Percentiles rank a stretch among this genome's conserved stretches.
Evolutionary conservation across 2,329 filamentous ascomycete genomes (phyloP).

Genomic region (Claviceps spartinae): DNA sequence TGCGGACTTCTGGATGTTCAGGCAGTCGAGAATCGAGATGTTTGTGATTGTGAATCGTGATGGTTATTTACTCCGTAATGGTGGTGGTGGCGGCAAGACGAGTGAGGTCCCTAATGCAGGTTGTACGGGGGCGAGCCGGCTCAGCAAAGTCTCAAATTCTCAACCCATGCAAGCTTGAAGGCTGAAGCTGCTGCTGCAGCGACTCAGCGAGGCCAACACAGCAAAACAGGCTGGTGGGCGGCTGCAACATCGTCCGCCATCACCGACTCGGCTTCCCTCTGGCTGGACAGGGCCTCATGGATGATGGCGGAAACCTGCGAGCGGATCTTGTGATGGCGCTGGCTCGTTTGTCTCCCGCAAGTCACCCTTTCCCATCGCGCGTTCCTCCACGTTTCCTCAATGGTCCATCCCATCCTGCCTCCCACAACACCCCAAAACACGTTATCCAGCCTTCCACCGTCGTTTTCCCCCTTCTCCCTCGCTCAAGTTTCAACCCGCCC

Average conservation of each 20-base stretch:
- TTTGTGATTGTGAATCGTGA: too few species aligned
- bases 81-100: too few species aligned
- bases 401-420: background rate
- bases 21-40: too few species aligned
- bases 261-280: constrained; percentile 6
- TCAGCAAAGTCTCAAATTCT: too few species aligned
- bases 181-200: too few species aligned
- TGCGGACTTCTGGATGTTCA: too few species aligned
- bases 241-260: constrained; percentile 11
- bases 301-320: background rate
- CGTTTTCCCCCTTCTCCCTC: background rate
- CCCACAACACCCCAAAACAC: background rate
- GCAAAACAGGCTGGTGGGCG: background rate
- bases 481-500: too few species aligned
- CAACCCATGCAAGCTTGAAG: too few species aligned
- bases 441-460: background rate
- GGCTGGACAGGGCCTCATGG: constrained; percentile 5
- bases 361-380: background rate
- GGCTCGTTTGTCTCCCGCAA: background rate
- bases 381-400: too few species aligned
- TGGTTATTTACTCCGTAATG: too few species aligned
- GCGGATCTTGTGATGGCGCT: background rate
- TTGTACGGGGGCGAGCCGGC: too few species aligned
- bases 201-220: background rate
- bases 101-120: too few species aligned